These are phyloP conservation scores for Lagenidium giganteum DNA, from an alignment of 352 stramenopile species.

Conservation along the genomic window DNA sequence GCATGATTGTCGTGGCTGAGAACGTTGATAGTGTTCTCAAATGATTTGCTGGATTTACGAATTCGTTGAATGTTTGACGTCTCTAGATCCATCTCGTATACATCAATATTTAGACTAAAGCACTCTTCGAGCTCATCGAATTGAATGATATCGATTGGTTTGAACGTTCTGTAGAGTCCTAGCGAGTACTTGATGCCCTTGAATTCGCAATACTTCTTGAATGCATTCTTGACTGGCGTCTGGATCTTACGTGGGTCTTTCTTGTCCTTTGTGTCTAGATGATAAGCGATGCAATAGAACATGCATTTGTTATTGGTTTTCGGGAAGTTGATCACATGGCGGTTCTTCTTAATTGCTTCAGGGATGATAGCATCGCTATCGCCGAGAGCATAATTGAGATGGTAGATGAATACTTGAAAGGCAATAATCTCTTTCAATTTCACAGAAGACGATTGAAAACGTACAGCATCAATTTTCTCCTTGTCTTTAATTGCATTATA, in stretches of 20 bases:
- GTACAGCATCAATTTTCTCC: slow-evolving; percentile 15
- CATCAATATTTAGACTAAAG: slow-evolving; percentile 13
- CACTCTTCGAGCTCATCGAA: slow-evolving; percentile 16
- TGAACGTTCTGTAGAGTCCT: slow-evolving; percentile 5
- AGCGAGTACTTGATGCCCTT: slow-evolving; percentile 4
- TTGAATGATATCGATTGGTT: slow-evolving; percentile 16
- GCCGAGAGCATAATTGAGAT: slow-evolving; percentile 12
- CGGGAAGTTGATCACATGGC: slow-evolving; percentile 19
- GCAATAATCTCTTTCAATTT: slow-evolving; percentile 11
- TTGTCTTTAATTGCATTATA: slow-evolving; percentile 9
- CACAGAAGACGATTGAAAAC: slow-evolving; percentile 9
- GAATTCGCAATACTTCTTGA: slow-evolving; percentile 11
- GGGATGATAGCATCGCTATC: slow-evolving; percentile 13
- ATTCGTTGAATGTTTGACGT: slow-evolving; percentile 6
- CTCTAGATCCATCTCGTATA: slow-evolving; percentile 13
- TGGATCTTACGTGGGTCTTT: neutral
- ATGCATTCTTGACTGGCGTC: slow-evolving; percentile 1
- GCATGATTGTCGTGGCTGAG: slow-evolving; percentile 14
- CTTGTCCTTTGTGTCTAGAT: neutral
- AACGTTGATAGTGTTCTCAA: slow-evolving; percentile 17
- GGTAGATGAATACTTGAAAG: slow-evolving; percentile 15
- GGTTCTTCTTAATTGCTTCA: slow-evolving; percentile 12
- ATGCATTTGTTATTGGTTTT: slow-evolving; percentile 5
- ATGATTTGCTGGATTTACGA: slow-evolving; percentile 1
- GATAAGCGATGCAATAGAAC: slow-evolving; percentile 9